phyloP scores from a whole-genome alignment of 192 early-diverging fungal genomes.

The Podila horticola region DNA sequence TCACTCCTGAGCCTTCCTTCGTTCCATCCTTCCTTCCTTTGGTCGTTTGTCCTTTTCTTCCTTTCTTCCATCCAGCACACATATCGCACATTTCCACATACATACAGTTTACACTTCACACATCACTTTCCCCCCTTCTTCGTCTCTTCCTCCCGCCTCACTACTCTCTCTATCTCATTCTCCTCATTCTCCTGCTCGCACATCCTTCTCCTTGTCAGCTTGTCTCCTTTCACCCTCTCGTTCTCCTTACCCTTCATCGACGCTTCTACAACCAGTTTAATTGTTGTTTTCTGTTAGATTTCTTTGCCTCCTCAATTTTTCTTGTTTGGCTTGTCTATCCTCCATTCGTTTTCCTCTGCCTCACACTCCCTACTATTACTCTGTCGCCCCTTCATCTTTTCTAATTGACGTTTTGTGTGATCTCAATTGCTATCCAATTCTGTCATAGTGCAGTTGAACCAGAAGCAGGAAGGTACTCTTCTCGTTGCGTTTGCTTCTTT shows the following conservation, averaged over 20 bases:
- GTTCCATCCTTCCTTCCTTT: too few relatives aligned
- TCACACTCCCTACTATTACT: not conserved
- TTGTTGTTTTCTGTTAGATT: not conserved
- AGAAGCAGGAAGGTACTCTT: too few relatives aligned
- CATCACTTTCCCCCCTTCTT: too few relatives aligned
- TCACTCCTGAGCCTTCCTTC: too few relatives aligned
- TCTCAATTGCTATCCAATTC: not conserved
- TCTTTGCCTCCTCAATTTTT: not conserved
- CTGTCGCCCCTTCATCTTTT: not conserved
- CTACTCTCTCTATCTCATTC: not conserved
- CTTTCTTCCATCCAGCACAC: too few relatives aligned
- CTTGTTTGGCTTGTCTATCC: not conserved
- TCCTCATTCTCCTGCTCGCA: slow-evolving; percentile 2
- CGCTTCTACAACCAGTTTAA: too few relatives aligned
- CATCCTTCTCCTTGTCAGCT: not conserved
- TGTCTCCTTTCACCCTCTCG: not conserved
- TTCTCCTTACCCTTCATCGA: not conserved
- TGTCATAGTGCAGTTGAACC: too few relatives aligned
- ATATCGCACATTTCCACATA: too few relatives aligned
- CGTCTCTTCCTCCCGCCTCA: too few relatives aligned
- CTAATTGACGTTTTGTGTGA: not conserved
- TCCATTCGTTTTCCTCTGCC: not conserved
- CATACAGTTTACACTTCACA: too few relatives aligned
- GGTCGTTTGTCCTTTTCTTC: too few relatives aligned
- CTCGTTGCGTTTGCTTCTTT: too few relatives aligned